phyloP scores from a whole-genome alignment of 257 asterid genomes.

The Catharanthus roseus region DNA sequence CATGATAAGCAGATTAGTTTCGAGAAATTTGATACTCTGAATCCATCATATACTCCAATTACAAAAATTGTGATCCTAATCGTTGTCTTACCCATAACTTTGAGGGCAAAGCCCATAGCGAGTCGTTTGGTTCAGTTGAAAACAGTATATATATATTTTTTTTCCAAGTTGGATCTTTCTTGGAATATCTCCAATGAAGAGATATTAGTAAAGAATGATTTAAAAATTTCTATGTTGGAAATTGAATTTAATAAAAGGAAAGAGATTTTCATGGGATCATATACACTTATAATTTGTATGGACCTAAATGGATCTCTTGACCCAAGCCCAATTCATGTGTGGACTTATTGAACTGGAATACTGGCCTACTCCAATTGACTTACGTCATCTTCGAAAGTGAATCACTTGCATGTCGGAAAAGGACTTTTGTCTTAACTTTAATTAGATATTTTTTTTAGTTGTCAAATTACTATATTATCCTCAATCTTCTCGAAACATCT shows the following conservation, averaged over 20 bases:
- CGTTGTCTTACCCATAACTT: too few relatives aligned
- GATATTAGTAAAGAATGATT: not conserved
- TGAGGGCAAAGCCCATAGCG: too few relatives aligned
- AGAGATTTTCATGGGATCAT: not conserved
- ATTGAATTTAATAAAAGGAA: not conserved
- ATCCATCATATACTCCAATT: too few relatives aligned
- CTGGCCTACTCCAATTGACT: not conserved
- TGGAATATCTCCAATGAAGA: not conserved
- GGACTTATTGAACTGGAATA: not conserved
- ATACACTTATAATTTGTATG: slow-evolving; percentile 11
- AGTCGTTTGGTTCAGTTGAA: too few relatives aligned
- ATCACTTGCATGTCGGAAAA: slow-evolving; percentile 3
- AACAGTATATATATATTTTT: not conserved
- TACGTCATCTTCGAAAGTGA: not conserved
- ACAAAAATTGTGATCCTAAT: too few relatives aligned
- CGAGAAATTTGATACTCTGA: too few relatives aligned
- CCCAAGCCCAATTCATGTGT: not conserved
- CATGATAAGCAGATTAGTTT: too few relatives aligned
- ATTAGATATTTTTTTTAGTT: slow-evolving; percentile 7
- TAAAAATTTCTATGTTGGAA: not conserved
- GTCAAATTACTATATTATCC: slow-evolving; percentile 7
- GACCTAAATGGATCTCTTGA: slow-evolving; percentile 14
- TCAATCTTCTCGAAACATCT: not conserved
- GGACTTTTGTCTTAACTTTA: too few relatives aligned
- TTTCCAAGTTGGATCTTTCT: not conserved